These are phyloP conservation scores for Solanum arcanum DNA, from an alignment of 257 asterid genomes.

Conservation along the genomic window DNA sequence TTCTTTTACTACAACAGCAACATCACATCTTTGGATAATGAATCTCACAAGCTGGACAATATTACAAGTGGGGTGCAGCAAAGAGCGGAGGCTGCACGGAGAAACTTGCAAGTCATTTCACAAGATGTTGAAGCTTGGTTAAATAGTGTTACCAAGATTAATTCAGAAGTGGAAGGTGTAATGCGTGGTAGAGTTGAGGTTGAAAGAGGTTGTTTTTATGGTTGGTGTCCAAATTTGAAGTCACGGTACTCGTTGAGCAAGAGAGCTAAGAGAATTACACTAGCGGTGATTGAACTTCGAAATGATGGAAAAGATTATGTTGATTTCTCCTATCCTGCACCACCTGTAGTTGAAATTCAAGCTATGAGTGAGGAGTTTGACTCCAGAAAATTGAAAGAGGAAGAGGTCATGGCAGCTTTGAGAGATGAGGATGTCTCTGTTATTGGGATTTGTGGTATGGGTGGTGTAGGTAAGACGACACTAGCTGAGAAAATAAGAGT, in stretches of 20 bases:
- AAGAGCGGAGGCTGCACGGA: not conserved
- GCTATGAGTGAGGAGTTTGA: not conserved
- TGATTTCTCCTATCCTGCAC: not conserved
- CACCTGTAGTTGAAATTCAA: not conserved
- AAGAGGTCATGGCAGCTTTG: not conserved
- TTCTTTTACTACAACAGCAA: not conserved
- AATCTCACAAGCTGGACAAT: not conserved
- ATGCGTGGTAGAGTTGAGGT: not conserved
- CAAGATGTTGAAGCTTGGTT: not conserved
- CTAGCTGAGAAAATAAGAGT: not conserved
- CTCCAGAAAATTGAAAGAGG: not conserved
- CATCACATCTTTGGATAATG: not conserved
- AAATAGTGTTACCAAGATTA: not conserved
- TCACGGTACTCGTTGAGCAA: not conserved
- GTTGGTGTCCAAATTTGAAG: not conserved
- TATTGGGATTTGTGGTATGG: constrained; percentile 1
- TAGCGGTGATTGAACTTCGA: not conserved
- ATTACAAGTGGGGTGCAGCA: not conserved
- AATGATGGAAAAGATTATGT: not conserved
- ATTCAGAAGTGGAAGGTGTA: not conserved
- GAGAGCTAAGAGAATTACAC: not conserved
- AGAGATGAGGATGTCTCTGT: not conserved
- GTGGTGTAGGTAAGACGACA: constrained; percentile 4
- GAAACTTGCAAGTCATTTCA: not conserved
- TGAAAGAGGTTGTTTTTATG: not conserved